Base-by-base conservation (phyloP, 495 filamentous ascomycete species). In the Lasiosphaeriaceae sp. region DNA sequence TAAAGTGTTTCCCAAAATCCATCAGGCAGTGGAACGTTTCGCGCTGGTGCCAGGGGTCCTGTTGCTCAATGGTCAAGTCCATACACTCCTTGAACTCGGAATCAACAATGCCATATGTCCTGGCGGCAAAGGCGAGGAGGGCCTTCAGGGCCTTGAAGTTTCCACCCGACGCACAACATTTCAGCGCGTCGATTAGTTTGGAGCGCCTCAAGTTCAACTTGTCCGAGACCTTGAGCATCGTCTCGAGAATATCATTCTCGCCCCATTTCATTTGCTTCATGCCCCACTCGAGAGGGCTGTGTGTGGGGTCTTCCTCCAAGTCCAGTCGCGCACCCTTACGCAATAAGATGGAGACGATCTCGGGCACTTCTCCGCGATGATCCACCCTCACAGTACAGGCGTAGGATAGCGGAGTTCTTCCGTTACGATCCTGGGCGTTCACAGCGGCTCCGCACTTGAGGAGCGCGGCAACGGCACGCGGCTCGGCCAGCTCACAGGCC, bases 401-500 rank as follows among this genome's bases (percentile, higher is more conserved):
- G 24, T 63, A 65, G 14, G 47, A 59, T 4, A 67, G 53, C 11
- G 65, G 52, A 0, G 65, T 67, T 21, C 58, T 47, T 2, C 56
- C 61, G 24, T 21, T 47, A 14, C 59, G 57, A 37, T 67, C 65
- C 19, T 61, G 59, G 0, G 62, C 57, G 48, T 67, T 60, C 37
- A 65, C 59, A 21, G 51, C 48, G 14, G 65, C 65, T 29, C 65
- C 65, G 37, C 54, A 39, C 6, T 50, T 24, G 19, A 62, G 39
- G 1, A 67, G 53, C 19, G 57, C 59, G 14, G 54, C 49, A 11
- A 65, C 62, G 1, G 55, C 60, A 1, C 60, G 59, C 4, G 65
- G 61, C 29, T 62, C 62, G 16, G 59, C 62, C 24, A 63, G 55
- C 50, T 67, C 62, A 48, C 62, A 65, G n/a, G 65, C 65, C 12